These are phyloP conservation scores for Penicillium pulvis DNA, from an alignment of 495 filamentous ascomycete species.

Conservation along the genomic window DNA sequence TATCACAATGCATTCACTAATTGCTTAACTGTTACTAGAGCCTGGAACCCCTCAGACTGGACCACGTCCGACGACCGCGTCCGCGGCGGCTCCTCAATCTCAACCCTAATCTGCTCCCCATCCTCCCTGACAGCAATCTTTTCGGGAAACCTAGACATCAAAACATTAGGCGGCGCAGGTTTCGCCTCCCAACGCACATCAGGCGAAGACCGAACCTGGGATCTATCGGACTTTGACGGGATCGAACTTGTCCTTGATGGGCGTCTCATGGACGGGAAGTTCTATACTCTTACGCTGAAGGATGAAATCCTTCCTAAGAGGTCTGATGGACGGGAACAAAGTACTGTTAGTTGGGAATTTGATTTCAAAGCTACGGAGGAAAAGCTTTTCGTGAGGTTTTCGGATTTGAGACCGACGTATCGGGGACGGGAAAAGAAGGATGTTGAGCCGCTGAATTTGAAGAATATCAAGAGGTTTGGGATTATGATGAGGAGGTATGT, in stretches of 20 bases:
- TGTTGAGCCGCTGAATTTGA: slow-evolving; percentile 54
- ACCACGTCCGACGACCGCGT: slow-evolving; percentile 69
- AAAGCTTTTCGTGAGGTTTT: slow-evolving; percentile 57
- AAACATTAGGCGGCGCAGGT: slow-evolving; percentile 76
- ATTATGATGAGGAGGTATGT: slow-evolving; percentile 79
- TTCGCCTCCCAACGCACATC: slow-evolving; percentile 77
- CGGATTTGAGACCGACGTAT: slow-evolving; percentile 68
- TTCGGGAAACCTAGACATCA: slow-evolving; percentile 69
- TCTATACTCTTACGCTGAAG: slow-evolving; percentile 74
- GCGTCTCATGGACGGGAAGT: slow-evolving; percentile 47
- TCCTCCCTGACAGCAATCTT: slow-evolving; percentile 47
- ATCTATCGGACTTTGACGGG: slow-evolving; percentile 58
- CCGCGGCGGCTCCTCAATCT: slow-evolving; percentile 68
- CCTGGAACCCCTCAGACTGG: slow-evolving; percentile 61
- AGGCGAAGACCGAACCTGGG: slow-evolving; percentile 50
- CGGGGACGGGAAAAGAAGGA: slow-evolving; percentile 65
- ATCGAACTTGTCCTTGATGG: slow-evolving; percentile 44
- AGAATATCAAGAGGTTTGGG: slow-evolving; percentile 62
- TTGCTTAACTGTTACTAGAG: slow-evolving; percentile 1
- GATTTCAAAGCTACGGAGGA: slow-evolving; percentile 27
- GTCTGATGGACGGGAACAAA: slow-evolving; percentile 62
- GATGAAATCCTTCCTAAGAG: slow-evolving; percentile 59
- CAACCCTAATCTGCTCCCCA: slow-evolving; percentile 43
- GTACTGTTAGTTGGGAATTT: slow-evolving; percentile 56
- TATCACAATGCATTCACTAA: too few relatives aligned